These are phyloP conservation scores for Geosmithia flava DNA, from an alignment of 2,329 filamentous ascomycete genomes.

Conservation along the genomic window DNA sequence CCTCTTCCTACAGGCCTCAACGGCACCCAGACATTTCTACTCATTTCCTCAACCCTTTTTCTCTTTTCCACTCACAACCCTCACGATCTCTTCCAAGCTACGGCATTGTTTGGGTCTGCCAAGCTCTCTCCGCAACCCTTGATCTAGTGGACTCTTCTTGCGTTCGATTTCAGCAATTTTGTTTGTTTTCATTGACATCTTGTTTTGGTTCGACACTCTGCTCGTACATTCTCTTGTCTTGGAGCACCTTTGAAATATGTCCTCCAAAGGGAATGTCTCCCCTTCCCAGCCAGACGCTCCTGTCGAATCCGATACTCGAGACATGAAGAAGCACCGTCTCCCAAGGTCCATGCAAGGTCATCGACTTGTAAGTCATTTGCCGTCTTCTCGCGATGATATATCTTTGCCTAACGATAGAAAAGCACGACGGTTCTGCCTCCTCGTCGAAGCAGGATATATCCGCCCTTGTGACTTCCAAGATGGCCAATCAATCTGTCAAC, in stretches of 20 bases:
- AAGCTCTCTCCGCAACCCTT: constrained; percentile 12
- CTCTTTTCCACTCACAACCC: background rate
- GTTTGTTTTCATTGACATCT: constrained; percentile 4
- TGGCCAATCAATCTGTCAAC: constrained; percentile 33
- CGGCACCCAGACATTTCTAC: too few relatives aligned
- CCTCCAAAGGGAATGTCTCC: constrained; percentile 12
- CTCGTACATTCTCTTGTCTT: constrained; percentile 3
- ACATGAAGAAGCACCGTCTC: background rate
- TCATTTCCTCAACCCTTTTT: too few relatives aligned
- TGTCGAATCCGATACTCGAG: background rate
- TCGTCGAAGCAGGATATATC: constrained; percentile 21
- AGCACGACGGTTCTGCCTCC: background rate
- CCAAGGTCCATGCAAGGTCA: background rate
- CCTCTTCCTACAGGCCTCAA: too few relatives aligned
- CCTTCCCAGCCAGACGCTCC: constrained; percentile 12
- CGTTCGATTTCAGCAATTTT: constrained; percentile 15
- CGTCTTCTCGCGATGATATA: background rate
- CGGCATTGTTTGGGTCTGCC: constrained; percentile 5
- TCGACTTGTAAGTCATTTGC: background rate
- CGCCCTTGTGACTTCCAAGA: constrained; percentile 31
- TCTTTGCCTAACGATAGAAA: background rate
- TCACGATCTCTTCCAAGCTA: constrained; percentile 5
- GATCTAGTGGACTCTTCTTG: constrained; percentile 14
- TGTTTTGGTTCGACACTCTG: constrained; percentile 3
- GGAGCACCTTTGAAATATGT: constrained; percentile 12